phyloP scores from a whole-genome alignment of 371 early-diverging fungal species.

The Mucor irregularis region DNA sequence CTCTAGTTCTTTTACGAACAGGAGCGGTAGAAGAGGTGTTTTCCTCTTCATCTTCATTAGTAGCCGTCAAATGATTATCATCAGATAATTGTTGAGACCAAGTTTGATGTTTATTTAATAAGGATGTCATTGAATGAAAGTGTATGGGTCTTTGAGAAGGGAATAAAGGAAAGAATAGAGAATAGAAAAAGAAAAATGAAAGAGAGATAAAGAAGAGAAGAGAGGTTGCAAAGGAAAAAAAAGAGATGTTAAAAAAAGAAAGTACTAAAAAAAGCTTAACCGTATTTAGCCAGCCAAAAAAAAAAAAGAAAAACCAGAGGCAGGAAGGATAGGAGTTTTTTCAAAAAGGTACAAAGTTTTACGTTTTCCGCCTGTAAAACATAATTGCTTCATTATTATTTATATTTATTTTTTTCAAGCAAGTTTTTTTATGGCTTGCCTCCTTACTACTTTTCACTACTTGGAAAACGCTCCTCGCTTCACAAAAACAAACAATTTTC shows the following conservation, averaged over 20 bases:
- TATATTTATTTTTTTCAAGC: too few species aligned
- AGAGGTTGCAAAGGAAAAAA: neutral
- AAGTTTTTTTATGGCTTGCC: too few species aligned
- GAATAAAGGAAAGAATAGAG: constrained; percentile 2
- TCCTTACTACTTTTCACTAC: neutral
- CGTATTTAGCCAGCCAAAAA: constrained; percentile 1
- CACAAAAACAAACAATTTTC: neutral
- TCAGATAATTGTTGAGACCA: constrained; percentile 12
- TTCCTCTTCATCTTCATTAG: neutral
- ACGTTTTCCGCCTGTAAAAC: constrained; percentile 3
- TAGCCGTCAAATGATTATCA: too few species aligned
- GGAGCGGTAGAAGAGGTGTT: constrained; percentile 13
- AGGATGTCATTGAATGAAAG: constrained; percentile 3
- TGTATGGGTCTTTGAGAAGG: neutral
- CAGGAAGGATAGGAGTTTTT: constrained; percentile 16
- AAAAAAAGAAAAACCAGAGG: neutral
- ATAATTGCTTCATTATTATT: neutral
- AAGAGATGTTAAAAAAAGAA: neutral
- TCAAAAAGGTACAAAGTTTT: constrained; percentile 1
- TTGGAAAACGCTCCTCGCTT: neutral
- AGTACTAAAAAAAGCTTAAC: constrained; percentile 6
- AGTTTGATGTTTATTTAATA: constrained; percentile 1
- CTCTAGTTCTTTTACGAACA: constrained; percentile 67
- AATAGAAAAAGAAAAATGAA: constrained; percentile 7
- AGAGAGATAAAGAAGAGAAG: neutral